Base-by-base conservation (phyloP, 2,329 filamentous ascomycete genomes). In the Diaporthe sp. region DNA sequence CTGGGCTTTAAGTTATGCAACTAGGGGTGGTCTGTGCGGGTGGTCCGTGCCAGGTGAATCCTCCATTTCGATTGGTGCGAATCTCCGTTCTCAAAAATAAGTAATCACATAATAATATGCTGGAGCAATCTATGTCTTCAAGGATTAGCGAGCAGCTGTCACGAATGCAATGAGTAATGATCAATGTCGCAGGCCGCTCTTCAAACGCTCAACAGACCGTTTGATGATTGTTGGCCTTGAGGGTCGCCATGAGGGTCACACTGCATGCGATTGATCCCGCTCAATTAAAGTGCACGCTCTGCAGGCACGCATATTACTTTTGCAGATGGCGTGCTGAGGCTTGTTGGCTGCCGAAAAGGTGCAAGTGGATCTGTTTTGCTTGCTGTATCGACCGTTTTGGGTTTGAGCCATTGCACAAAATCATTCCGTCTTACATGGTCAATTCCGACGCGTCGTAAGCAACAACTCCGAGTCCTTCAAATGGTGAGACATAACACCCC, bases 401-500 rank as follows among this genome's bases (percentile, higher is more conserved):
- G 34, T 19, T 34, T 73, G 58, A 22, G 17, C 58, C 37, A 73
- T 57, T 65, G 58, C 46, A 13, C 37, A 73, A 73, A 65, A 12
- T 59, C 37, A 57, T 59, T 44, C 71, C 71, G 71, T 73, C 71
- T 73, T 73, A 73, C 71, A 73, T 25, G 31, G 31, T n/a, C n/a
- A 34, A 37, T 37, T 44, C 71, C 71, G 71, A 65, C 34, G 71
- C 71, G 71, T 73, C 71, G 71, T 73, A 61, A 73, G 71, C 71
- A 65, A 39, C 12, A 31, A 31, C 31, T 39, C 37, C 37, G 37
- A 39, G 37, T 9, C 57, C 34, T 59, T 62, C 46, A 55, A 73
- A 73, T 28, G 46, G 31, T 44, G 51, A 39, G 39, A 59, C 55
- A 61, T 62, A 73, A 69, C 49, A 53, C n/a, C 65, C 65, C 65